Conservation (phyloP, 306 rosid species). For the Hippophae rhamnoides region DNA sequence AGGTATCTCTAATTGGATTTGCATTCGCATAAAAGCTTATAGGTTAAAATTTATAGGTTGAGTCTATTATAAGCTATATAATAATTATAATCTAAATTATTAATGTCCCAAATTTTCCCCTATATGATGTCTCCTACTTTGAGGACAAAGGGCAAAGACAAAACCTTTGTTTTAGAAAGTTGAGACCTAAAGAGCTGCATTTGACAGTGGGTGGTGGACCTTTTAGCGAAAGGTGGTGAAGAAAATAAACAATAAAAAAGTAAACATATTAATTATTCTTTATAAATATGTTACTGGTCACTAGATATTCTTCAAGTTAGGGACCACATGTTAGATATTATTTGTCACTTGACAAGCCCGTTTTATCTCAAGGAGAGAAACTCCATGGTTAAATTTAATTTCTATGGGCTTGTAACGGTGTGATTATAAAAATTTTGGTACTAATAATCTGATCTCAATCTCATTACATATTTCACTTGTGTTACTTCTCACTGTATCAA, state of each 20-base stretch:
- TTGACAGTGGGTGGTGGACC: slow-evolving; percentile 28
- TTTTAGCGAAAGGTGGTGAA: neutral
- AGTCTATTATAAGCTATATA: slow-evolving; percentile 20
- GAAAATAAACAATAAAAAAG: neutral
- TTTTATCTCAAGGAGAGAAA: neutral
- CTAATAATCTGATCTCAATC: too few relatives aligned
- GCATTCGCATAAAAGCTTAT: slow-evolving; percentile 15
- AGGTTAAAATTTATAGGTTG: slow-evolving; percentile 18
- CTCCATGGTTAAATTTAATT: slow-evolving; percentile 8
- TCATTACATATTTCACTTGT: too few relatives aligned
- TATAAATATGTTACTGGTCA: slow-evolving; percentile 10
- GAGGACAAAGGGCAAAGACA: slow-evolving; percentile 45
- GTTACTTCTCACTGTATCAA: too few relatives aligned
- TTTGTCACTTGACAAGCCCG: too few relatives aligned
- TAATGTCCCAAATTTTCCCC: slow-evolving; percentile 6
- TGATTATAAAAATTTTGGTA: too few relatives aligned
- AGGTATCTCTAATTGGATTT: slow-evolving; percentile 16
- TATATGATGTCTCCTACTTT: slow-evolving; percentile 35
- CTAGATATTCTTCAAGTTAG: slow-evolving; percentile 2
- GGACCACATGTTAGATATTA: slow-evolving; percentile 10
- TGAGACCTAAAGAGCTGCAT: slow-evolving; percentile 35
- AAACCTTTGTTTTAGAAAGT: slow-evolving; percentile 45
- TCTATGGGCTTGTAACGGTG: too few relatives aligned
- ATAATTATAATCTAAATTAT: slow-evolving; percentile 15
- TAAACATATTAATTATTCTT: slow-evolving; percentile 6